A percentile compares a stretch with the other conserved stretches of the same genome.
Conservation (phyloP, 208 protist species). For the Acanthamoeba sp. region DNA sequence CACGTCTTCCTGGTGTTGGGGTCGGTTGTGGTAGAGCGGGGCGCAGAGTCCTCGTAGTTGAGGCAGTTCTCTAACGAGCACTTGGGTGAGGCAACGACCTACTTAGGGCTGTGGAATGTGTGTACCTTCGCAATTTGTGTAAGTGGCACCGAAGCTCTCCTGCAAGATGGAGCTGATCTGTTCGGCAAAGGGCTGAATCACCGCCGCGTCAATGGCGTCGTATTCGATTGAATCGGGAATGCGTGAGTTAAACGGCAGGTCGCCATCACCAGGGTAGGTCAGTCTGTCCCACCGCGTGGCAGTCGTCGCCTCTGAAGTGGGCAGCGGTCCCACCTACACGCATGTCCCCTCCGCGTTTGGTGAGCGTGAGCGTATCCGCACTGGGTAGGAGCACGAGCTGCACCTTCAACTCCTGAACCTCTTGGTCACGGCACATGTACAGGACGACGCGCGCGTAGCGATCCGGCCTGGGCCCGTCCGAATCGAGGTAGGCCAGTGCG, state of each 20-base stretch:
- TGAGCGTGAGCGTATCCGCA: no score
- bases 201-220: background rate
- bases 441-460: conserved; percentile 5
- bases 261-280: background rate
- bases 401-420: conserved; percentile 14
- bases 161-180: background rate
- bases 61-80: conserved; percentile 37
- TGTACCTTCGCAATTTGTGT: background rate
- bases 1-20: conserved; percentile 27
- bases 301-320: background rate
- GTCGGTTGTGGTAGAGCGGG: background rate
- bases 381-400: no score
- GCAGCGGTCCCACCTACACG: background rate
- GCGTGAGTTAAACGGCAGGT: conserved; percentile 21
- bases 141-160: conserved; percentile 31
- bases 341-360: background rate
- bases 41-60: background rate
- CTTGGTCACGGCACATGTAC: background rate
- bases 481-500: conserved; percentile 56
- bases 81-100: no score
- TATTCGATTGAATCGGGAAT: conserved; percentile 1
- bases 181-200: background rate
- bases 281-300: background rate
- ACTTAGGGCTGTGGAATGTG: background rate
- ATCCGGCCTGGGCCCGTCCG: background rate